phyloP scores from a whole-genome alignment of 208 protist species.

The Trypanosomatidae sp. region DNA sequence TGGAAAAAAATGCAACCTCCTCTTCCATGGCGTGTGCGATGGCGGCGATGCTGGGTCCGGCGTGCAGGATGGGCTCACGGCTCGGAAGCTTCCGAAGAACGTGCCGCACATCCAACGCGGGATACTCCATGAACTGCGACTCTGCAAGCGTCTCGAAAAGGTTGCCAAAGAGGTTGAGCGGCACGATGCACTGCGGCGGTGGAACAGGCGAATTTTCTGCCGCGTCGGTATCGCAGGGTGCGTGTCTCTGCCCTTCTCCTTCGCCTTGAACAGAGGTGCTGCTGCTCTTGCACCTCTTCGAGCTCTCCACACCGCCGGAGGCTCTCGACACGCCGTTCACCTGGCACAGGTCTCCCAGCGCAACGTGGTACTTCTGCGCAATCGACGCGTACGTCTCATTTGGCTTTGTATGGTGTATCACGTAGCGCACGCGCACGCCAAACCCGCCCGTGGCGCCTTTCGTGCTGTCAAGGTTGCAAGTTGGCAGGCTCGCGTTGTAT shows the following conservation, averaged over 20 bases:
- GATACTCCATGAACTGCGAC: constrained; percentile 39
- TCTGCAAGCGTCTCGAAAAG: constrained; percentile 57
- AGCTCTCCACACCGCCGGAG: background rate
- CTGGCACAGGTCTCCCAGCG: constrained; percentile 21
- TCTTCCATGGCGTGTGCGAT: constrained; percentile 46
- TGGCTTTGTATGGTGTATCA: constrained; percentile 36
- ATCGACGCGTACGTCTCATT: constrained; percentile 56
- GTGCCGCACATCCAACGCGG: constrained; percentile 50
- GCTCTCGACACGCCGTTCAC: constrained; percentile 8
- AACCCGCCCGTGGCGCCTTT: background rate
- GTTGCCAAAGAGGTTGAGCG: constrained; percentile 50
- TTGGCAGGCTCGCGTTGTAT: constrained; percentile 35
- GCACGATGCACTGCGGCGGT: constrained; percentile 41
- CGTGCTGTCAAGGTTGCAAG: background rate
- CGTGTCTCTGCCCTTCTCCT: background rate
- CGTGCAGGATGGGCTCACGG: constrained; percentile 50
- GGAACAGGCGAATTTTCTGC: background rate
- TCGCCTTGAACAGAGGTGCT: background rate
- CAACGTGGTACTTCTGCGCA: constrained; percentile 46
- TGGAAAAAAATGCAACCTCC: constrained; percentile 39
- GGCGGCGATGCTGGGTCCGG: constrained; percentile 44
- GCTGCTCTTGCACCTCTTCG: background rate
- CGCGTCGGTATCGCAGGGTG: background rate
- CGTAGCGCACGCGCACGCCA: constrained; percentile 24
- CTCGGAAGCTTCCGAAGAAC: constrained; percentile 46